Percentiles rank a stretch among this genome's conserved stretches.
phyloP scores from a whole-genome alignment of 768 basidiomycete genomes.

The Pleurotus ostreatus region DNA sequence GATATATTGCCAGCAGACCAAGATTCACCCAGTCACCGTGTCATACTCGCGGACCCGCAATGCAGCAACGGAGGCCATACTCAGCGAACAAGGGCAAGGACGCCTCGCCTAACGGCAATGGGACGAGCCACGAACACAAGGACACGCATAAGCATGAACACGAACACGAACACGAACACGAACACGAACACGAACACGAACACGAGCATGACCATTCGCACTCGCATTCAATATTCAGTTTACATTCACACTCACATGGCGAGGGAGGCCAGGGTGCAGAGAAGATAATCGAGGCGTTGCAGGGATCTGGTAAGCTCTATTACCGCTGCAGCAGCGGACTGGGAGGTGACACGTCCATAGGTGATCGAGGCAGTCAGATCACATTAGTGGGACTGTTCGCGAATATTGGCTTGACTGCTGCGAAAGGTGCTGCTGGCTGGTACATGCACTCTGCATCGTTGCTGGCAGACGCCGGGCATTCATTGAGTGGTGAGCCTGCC shows the following conservation, averaged over 20 bases:
- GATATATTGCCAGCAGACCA: not conserved
- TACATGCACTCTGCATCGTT: constrained; percentile 87
- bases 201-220: constrained; percentile 41
- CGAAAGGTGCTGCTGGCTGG: constrained; percentile 88
- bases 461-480: constrained; percentile 93
- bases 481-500: constrained; percentile 64
- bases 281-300: constrained; percentile 62
- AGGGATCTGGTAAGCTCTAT: constrained; percentile 54
- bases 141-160: constrained; percentile 8
- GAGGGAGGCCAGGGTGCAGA: constrained; percentile 62
- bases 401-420: constrained; percentile 76
- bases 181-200: constrained; percentile 23
- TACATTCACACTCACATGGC: constrained; percentile 61
- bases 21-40: not conserved
- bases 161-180: constrained; percentile 36
- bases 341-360: constrained; percentile 29
- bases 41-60: not conserved
- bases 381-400: constrained; percentile 81
- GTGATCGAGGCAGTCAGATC: constrained; percentile 78
- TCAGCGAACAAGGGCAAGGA: constrained; percentile 1
- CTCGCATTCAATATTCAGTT: constrained; percentile 55
- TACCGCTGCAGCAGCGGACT: constrained; percentile 2
- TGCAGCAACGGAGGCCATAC: not conserved
- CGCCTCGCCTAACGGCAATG: not conserved
- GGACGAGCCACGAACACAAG: not conserved